Evolutionary conservation across 306 rosid species (phyloP).

Genomic region (Acacia confusa): DNA sequence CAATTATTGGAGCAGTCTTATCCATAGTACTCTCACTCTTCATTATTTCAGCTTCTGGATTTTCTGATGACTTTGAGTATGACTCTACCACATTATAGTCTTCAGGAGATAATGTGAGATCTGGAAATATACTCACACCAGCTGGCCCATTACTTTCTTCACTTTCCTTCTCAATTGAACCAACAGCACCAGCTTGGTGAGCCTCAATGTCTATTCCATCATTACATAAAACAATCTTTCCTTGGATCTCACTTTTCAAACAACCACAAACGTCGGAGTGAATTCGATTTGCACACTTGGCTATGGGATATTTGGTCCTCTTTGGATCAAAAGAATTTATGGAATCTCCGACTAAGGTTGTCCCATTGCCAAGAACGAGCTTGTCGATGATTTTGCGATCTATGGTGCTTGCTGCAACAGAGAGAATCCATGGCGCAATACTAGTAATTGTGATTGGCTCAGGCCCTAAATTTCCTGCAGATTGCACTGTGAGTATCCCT

Average conservation of each 20-base stretch:
- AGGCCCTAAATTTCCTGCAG: constrained; percentile 41
- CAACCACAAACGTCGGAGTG: not conserved
- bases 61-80: not conserved
- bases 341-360: constrained; percentile 22
- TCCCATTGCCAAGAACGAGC: constrained; percentile 43
- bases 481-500: constrained; percentile 37
- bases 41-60: constrained; percentile 7
- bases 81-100: not conserved
- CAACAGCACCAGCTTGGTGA: constrained; percentile 24
- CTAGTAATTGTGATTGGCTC: not conserved
- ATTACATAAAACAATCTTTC: constrained; percentile 39
- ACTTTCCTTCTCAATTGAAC: not conserved
- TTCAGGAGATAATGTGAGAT: not conserved
- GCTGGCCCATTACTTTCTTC: not conserved
- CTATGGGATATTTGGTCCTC: constrained; percentile 23
- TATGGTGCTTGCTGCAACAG: constrained; percentile 45
- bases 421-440: constrained; percentile 48
- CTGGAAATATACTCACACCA: constrained; percentile 16
- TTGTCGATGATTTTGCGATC: constrained; percentile 34
- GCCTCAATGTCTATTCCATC: not conserved
- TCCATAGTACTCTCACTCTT: not conserved
- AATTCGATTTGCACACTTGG: not conserved
- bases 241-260: constrained; percentile 9
- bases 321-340: constrained; percentile 28
- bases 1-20: constrained; percentile 23